Conservation (phyloP, 2,329 filamentous ascomycete species). For the Trichoderma asperellum region DNA sequence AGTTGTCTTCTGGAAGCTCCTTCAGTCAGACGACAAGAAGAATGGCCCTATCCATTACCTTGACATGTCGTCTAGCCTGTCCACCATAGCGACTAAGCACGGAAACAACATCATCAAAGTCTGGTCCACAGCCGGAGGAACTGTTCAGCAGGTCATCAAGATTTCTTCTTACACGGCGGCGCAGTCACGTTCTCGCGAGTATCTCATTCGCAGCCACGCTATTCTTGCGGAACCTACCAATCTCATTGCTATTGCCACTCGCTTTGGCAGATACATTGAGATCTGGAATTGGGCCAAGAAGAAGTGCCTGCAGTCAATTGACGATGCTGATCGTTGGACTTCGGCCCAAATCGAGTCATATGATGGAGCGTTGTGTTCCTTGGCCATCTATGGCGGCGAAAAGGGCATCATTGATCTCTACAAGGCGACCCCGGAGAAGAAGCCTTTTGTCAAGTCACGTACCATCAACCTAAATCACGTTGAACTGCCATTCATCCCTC, state of each 20-base stretch:
- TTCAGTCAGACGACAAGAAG: slow-evolving; percentile 38
- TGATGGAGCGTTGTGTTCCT: slow-evolving; percentile 40
- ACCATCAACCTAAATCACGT: slow-evolving; percentile 44
- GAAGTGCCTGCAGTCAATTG: slow-evolving; percentile 46
- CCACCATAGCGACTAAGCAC: slow-evolving; percentile 44
- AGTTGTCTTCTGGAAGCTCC: slow-evolving; percentile 32
- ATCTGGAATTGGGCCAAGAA: slow-evolving; percentile 47
- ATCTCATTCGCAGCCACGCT: slow-evolving; percentile 49
- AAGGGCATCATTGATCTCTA: slow-evolving; percentile 42
- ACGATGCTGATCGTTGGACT: slow-evolving; percentile 46
- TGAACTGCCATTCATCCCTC: slow-evolving; percentile 44
- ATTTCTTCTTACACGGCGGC: slow-evolving; percentile 47
- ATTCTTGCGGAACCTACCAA: slow-evolving; percentile 47
- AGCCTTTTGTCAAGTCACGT: slow-evolving; percentile 43
- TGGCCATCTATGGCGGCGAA: slow-evolving; percentile 44
- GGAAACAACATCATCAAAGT: slow-evolving; percentile 82
- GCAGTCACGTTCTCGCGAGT: slow-evolving; percentile 46
- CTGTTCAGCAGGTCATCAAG: slow-evolving; percentile 60
- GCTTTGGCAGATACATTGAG: slow-evolving; percentile 46
- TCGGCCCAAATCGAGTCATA: slow-evolving; percentile 43
- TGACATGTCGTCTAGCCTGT: slow-evolving; percentile 42
- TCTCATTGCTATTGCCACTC: slow-evolving; percentile 45
- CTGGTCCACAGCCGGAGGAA: slow-evolving; percentile 81
- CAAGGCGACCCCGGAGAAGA: slow-evolving; percentile 40
- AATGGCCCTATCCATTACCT: slow-evolving; percentile 43